Evolutionary conservation across 2,329 filamentous ascomycete species (phyloP).

Genomic region (Claviceps pusilla): DNA sequence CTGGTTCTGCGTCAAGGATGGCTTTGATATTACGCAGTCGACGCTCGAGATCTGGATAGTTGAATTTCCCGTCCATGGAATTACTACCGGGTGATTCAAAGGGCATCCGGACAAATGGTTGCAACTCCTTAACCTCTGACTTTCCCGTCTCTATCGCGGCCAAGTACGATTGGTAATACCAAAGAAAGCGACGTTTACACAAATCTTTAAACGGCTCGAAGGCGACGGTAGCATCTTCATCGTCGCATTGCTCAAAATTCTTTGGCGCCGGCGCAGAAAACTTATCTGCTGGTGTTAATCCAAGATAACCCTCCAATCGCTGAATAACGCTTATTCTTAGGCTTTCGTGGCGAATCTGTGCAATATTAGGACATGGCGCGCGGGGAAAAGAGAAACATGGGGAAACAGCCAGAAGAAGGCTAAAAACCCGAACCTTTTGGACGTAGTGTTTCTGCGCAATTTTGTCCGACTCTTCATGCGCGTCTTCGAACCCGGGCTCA

Average conservation of each 20-base stretch:
- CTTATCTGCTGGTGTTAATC: constrained; percentile 37
- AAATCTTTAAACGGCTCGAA: constrained; percentile 85
- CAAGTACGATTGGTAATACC: constrained; percentile 88
- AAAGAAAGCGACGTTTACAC: constrained; percentile 81
- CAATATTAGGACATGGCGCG: not conserved
- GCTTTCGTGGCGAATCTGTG: constrained; percentile 77
- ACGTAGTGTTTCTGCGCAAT: constrained; percentile 61
- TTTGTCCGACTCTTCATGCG: constrained; percentile 52
- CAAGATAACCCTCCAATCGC: constrained; percentile 65
- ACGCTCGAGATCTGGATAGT: constrained; percentile 58
- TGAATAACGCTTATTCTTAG: constrained; percentile 75
- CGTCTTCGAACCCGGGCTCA: constrained; percentile 81
- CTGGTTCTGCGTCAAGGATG: constrained; percentile 56
- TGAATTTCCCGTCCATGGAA: constrained; percentile 72
- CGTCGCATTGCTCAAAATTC: constrained; percentile 28
- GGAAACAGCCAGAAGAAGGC: not conserved
- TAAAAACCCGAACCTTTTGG: constrained; percentile 46
- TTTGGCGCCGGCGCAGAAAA: constrained; percentile 4
- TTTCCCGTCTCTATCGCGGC: constrained; percentile 51
- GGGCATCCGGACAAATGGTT: constrained; percentile 63
- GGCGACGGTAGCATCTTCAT: constrained; percentile 38
- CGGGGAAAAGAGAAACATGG: not conserved
- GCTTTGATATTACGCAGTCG: constrained; percentile 55
- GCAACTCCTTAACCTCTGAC: constrained; percentile 46
- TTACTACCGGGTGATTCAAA: constrained; percentile 63